Evolutionary conservation across 2,329 filamentous ascomycete genomes (phyloP).

Genomic region (Alternaria ventricosa): DNA sequence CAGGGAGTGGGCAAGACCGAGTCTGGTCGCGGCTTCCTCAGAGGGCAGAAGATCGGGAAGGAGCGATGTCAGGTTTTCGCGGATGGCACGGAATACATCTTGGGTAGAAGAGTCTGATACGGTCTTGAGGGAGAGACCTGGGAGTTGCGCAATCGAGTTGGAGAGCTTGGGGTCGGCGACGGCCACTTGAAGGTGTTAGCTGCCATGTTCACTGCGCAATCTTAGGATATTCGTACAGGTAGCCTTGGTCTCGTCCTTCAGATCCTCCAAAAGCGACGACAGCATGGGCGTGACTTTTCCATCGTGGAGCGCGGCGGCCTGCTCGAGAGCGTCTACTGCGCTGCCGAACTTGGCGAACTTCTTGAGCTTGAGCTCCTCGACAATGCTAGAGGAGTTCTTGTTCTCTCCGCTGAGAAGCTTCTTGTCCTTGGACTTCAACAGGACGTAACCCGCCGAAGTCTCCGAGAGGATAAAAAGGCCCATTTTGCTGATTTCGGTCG

Average conservation of each 20-base stretch:
- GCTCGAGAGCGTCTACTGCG: slow-evolving; percentile 85
- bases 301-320: slow-evolving; percentile 78
- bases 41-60: slow-evolving; percentile 86
- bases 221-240: slow-evolving; percentile 56
- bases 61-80: slow-evolving; percentile 85
- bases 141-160: slow-evolving; percentile 89
- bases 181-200: slow-evolving; percentile 61
- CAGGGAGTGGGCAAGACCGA: slow-evolving; percentile 96
- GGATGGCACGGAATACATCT: slow-evolving; percentile 93
- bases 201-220: not conserved
- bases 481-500: slow-evolving; percentile 39
- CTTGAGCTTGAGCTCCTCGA: slow-evolving; percentile 93
- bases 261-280: slow-evolving; percentile 78
- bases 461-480: slow-evolving; percentile 50
- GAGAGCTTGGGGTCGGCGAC: slow-evolving; percentile 93
- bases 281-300: slow-evolving; percentile 94
- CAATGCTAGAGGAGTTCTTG: slow-evolving; percentile 81
- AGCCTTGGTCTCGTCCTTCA: slow-evolving; percentile 98
- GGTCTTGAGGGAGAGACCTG: slow-evolving; percentile 82
- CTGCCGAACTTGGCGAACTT: slow-evolving; percentile 97
- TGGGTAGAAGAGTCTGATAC: slow-evolving; percentile 82
- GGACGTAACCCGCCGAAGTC: slow-evolving; percentile 81
- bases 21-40: slow-evolving; percentile 90
- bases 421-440: slow-evolving; percentile 99
- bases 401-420: slow-evolving; percentile 85